Evolutionary conservation across 306 rosid species (phyloP).

Genomic region (Vicia faba): DNA sequence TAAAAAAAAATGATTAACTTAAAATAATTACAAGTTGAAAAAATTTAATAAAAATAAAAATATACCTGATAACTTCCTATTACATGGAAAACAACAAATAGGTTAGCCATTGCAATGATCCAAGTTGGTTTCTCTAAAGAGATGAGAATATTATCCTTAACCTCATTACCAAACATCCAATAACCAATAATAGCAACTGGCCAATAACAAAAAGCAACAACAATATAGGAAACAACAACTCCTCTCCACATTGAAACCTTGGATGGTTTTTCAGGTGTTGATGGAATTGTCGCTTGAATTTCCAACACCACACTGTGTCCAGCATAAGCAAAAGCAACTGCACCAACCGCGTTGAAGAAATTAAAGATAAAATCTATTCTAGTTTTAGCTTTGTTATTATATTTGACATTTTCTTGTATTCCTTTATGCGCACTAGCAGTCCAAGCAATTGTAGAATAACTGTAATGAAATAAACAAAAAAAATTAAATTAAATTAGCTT

Average conservation of each 20-base stretch:
- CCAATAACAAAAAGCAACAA: no score
- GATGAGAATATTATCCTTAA: slow-evolving; percentile 49
- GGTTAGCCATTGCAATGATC: slow-evolving; percentile 80
- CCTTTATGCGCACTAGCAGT: background rate
- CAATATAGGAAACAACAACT: slow-evolving; percentile 40
- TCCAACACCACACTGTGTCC: slow-evolving; percentile 48
- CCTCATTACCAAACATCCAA: no score
- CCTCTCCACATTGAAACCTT: slow-evolving; percentile 94
- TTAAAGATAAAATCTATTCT: slow-evolving; percentile 52
- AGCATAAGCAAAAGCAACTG: slow-evolving; percentile 89
- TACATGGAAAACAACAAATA: slow-evolving; percentile 63
- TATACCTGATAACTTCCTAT: slow-evolving; percentile 55
- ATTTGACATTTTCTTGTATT: background rate
- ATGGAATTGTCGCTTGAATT: slow-evolving; percentile 71
- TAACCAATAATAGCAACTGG: no score
- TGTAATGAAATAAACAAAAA: background rate
- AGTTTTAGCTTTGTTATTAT: slow-evolving; percentile 47
- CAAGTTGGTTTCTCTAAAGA: slow-evolving; percentile 66
- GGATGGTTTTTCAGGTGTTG: slow-evolving; percentile 87
- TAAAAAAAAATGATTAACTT: background rate
- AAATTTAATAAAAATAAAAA: background rate
- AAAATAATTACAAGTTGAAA: background rate
- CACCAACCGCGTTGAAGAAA: slow-evolving; percentile 69
- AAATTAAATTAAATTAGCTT: no score
- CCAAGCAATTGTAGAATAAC: background rate